A percentile compares a stretch with the other conserved stretches of the same genome.
phyloP scores from a whole-genome alignment of 306 rosid genomes.

The Benincasa hispida region DNA sequence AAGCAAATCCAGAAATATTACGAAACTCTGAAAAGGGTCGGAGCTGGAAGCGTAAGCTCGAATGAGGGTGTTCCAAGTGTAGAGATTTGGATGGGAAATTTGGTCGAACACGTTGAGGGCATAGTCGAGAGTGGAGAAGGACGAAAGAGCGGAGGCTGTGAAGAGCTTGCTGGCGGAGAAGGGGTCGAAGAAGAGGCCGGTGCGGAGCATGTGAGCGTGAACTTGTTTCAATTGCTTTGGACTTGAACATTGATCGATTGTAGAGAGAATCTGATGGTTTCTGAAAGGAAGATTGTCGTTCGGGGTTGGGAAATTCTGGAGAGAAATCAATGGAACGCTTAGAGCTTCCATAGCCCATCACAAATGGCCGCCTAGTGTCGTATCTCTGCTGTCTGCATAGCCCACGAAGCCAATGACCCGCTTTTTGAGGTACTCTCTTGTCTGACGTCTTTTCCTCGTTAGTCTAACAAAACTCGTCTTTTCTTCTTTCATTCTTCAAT shows the following conservation, averaged over 20 bases:
- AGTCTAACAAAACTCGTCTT: too few species aligned
- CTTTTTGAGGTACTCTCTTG: neutral
- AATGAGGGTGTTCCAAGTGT: slow-evolving; percentile 53
- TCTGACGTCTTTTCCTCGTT: neutral
- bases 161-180: slow-evolving; percentile 36
- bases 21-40: slow-evolving; percentile 26
- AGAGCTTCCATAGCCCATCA: neutral
- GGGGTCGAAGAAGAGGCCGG: slow-evolving; percentile 31
- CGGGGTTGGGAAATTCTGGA: slow-evolving; percentile 14
- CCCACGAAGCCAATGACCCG: neutral
- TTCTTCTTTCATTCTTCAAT: too few species aligned
- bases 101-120: slow-evolving; percentile 45
- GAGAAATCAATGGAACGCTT: neutral
- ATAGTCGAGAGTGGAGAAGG: slow-evolving; percentile 33
- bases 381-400: too few species aligned
- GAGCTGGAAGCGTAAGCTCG: slow-evolving; percentile 51
- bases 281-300: slow-evolving; percentile 14
- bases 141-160: slow-evolving; percentile 21
- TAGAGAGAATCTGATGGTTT: slow-evolving; percentile 7
- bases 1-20: slow-evolving; percentile 29
- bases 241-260: slow-evolving; percentile 27
- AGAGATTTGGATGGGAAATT: slow-evolving; percentile 49
- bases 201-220: slow-evolving; percentile 49
- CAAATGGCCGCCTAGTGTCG: neutral
- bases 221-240: slow-evolving; percentile 33